These are phyloP conservation scores for Prunus persica DNA, from an alignment of 306 rosid genomes.

Conservation along the genomic window Prunus_persica_NCBIv2 NC_034012.1:1670001-1670500, in stretches of 20 bases:
- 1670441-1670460: neutral
- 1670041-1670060: conserved; percentile 12
- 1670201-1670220: neutral
- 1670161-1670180: neutral
- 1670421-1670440: neutral
- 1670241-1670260: neutral
- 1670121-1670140: neutral
- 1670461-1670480: neutral
- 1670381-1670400: neutral
- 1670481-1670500: conserved; percentile 23
- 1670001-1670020: no score
- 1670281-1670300: neutral
- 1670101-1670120: neutral
- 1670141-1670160: conserved; percentile 29
- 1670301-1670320: neutral
- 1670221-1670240: neutral
- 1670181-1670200: conserved; percentile 9
- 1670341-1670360: neutral
- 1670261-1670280: conserved; percentile 27
- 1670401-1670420: neutral
- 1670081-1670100: neutral
- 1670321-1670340: neutral
- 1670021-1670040: conserved; percentile 14
- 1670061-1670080: neutral
- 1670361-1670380: neutral